phyloP scores from a whole-genome alignment of 106 monocot species.

The Dioscorea zingiberensis region DNA sequence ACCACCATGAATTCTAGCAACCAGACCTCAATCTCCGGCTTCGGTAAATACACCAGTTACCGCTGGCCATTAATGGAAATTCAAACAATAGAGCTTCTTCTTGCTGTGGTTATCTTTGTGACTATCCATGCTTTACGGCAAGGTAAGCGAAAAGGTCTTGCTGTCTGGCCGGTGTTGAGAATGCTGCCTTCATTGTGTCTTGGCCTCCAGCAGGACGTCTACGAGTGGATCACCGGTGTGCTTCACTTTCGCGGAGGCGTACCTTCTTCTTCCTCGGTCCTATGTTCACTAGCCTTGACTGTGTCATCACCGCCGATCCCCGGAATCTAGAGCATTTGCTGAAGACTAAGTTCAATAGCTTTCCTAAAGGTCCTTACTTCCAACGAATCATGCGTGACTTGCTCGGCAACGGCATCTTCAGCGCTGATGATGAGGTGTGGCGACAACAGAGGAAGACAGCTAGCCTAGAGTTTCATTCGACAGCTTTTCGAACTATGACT shows the following conservation, averaged over 20 bases:
- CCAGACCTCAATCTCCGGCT: neutral
- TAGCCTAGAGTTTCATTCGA: slow-evolving; percentile 88
- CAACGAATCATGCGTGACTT: slow-evolving; percentile 51
- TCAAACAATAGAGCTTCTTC: slow-evolving; percentile 49
- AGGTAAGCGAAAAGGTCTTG: slow-evolving; percentile 45
- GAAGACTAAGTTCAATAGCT: slow-evolving; percentile 77
- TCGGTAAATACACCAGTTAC: neutral
- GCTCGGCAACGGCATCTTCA: slow-evolving; percentile 84
- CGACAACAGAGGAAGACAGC: slow-evolving; percentile 66
- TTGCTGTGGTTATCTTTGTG: slow-evolving; percentile 64
- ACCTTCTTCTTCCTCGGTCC: slow-evolving; percentile 86
- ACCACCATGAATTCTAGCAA: slow-evolving; percentile 19
- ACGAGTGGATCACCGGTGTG: slow-evolving; percentile 85
- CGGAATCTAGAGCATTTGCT: slow-evolving; percentile 87
- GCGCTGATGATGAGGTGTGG: slow-evolving; percentile 81
- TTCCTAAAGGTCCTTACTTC: slow-evolving; percentile 89
- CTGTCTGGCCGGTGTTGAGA: slow-evolving; percentile 69
- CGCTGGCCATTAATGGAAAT: slow-evolving; percentile 31
- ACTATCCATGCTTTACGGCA: slow-evolving; percentile 62
- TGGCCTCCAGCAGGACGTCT: slow-evolving; percentile 57
- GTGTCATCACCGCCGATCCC: slow-evolving; percentile 82
- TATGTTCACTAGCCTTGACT: slow-evolving; percentile 64
- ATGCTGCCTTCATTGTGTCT: slow-evolving; percentile 86
- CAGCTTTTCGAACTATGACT: slow-evolving; percentile 71
- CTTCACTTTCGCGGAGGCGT: slow-evolving; percentile 36